phyloP scores from a whole-genome alignment of 176 grass and related monocot species.

The Oryza meridionalis region DNA sequence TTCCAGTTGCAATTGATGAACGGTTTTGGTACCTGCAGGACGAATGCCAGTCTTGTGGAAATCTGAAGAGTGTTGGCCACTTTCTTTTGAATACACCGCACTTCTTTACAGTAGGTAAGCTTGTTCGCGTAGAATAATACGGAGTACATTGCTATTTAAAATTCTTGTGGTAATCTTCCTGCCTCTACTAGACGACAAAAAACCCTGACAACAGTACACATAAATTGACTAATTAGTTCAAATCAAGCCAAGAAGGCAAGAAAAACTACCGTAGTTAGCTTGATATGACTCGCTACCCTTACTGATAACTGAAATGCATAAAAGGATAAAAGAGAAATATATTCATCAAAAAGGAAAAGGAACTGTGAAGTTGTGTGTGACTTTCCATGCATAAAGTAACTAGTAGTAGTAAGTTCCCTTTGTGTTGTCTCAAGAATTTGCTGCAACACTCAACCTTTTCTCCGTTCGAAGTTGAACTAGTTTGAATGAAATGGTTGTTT shows the following conservation, averaged over 20 bases:
- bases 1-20: constrained; percentile 6
- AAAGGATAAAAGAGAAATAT: background rate
- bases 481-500: constrained; percentile 1
- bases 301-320: background rate
- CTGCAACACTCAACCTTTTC: background rate
- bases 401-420: background rate
- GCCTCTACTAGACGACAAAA: background rate
- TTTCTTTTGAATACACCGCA: constrained; percentile 30
- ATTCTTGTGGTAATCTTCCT: background rate
- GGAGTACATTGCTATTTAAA: background rate
- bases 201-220: background rate
- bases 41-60: constrained; percentile 17
- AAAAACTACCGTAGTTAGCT: background rate
- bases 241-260: background rate
- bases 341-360: background rate
- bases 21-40: background rate
- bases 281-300: background rate
- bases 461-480: background rate
- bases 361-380: background rate
- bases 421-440: background rate
- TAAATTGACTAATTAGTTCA: background rate
- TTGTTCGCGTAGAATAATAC: background rate
- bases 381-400: too few species aligned
- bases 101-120: constrained; percentile 40
- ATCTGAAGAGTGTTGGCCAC: background rate